Evolutionary conservation across 2,329 filamentous ascomycete species (phyloP).

Genomic region (Aspergillus pseudotamarii): DNA sequence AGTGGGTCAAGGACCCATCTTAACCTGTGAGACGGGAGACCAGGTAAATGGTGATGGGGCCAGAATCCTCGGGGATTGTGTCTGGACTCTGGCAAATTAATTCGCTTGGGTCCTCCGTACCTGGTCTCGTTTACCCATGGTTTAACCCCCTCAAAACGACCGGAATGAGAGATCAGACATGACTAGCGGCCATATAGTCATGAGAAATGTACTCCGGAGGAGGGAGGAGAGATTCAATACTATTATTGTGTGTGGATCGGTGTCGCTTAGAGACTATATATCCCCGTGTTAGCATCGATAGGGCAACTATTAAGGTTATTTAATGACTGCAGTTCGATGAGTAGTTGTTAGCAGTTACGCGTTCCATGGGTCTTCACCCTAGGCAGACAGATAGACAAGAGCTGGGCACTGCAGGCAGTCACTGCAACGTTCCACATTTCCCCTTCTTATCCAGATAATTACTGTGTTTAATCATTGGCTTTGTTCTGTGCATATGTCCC

Average conservation of each 20-base stretch:
- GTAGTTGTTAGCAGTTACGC: neutral
- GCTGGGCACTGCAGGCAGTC: neutral
- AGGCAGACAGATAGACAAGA: neutral
- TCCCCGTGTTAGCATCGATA: neutral
- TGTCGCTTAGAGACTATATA: neutral
- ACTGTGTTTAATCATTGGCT: neutral
- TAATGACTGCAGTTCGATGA: neutral
- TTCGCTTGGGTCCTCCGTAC: neutral
- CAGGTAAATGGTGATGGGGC: neutral
- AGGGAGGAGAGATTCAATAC: neutral
- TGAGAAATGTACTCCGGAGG: neutral
- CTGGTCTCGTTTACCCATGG: neutral
- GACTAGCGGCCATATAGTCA: neutral
- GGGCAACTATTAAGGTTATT: constrained; percentile 3
- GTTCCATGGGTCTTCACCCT: neutral
- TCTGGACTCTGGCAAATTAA: neutral
- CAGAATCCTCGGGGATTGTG: constrained; percentile 1
- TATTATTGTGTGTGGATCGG: neutral
- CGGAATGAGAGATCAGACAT: neutral
- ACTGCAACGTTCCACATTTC: neutral
- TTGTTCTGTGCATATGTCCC: neutral
- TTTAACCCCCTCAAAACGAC: neutral
- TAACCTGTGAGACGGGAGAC: constrained; percentile 3
- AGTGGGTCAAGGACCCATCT: constrained; percentile 6
- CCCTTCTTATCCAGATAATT: neutral